phyloP scores from a whole-genome alignment of 1,284 basidiomycete genomes.

The Rhodotorula sp. region DNA sequence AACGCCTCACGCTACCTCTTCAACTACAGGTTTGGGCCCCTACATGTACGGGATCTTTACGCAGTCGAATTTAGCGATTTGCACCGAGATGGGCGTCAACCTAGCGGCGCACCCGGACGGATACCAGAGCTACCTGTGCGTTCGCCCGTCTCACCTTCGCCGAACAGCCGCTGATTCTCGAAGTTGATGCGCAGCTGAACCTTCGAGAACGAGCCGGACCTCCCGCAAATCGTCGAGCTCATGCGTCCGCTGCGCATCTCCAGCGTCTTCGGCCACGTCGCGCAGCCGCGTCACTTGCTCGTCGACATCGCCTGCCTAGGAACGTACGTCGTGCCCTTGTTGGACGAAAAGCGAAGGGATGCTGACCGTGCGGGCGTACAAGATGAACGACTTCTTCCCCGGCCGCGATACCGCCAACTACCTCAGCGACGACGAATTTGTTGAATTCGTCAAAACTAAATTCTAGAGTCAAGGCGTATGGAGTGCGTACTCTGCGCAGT shows the following conservation, averaged over 20 bases:
- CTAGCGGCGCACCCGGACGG: constrained; percentile 22
- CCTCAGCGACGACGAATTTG: constrained; percentile 26
- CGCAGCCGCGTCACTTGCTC: constrained; percentile 33
- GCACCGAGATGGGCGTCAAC: not conserved
- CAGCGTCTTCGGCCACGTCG: constrained; percentile 29
- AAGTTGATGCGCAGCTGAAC: constrained; percentile 14
- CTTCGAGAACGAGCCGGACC: constrained; percentile 36
- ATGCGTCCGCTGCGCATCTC: constrained; percentile 36
- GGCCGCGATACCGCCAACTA: constrained; percentile 12
- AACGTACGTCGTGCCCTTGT: constrained; percentile 19
- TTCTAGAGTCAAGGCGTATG: constrained; percentile 23
- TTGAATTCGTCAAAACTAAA: constrained; percentile 12
- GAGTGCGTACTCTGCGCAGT: too few relatives aligned
- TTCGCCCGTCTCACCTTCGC: too few relatives aligned
- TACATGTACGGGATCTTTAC: constrained; percentile 43
- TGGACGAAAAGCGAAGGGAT: not conserved
- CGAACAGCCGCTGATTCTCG: too few relatives aligned
- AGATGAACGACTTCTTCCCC: constrained; percentile 24
- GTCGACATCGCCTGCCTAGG: constrained; percentile 10
- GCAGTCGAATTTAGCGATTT: constrained; percentile 34
- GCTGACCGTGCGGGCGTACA: not conserved
- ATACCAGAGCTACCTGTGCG: constrained; percentile 33
- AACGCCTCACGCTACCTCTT: constrained; percentile 40
- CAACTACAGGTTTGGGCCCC: constrained; percentile 24
- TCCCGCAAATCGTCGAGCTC: constrained; percentile 34